Percentiles rank a stretch among this genome's conserved stretches.
Conservation (phyloP, 2,329 filamentous ascomycete genomes). For the Berkeleyomyces basicola region DNA sequence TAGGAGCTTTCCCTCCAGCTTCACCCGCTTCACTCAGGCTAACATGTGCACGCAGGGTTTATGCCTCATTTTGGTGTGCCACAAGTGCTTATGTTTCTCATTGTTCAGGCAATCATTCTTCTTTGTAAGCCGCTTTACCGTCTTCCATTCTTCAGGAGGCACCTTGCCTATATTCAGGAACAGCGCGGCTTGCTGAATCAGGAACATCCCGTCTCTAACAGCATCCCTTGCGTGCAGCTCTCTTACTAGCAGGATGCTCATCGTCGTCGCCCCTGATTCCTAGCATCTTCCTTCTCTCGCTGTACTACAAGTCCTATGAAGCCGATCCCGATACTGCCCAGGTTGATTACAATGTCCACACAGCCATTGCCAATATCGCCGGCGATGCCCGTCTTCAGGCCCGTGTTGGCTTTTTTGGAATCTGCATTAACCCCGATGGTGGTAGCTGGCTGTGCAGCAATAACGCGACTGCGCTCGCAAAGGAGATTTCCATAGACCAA, state of each 20-base stretch:
- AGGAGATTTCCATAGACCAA: slow-evolving; percentile 76
- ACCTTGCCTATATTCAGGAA: not conserved
- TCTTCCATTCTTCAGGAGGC: not conserved
- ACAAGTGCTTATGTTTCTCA: slow-evolving; percentile 93
- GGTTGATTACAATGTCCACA: slow-evolving; percentile 74
- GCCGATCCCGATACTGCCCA: slow-evolving; percentile 71
- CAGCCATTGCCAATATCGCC: slow-evolving; percentile 79
- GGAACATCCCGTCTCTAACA: not conserved
- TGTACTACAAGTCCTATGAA: slow-evolving; percentile 83
- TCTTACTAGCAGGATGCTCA: slow-evolving; percentile 87
- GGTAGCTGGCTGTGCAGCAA: slow-evolving; percentile 91
- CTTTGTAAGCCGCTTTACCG: slow-evolving; percentile 51
- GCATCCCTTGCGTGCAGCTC: slow-evolving; percentile 37
- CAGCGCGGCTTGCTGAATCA: not conserved
- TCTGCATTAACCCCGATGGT: slow-evolving; percentile 83
- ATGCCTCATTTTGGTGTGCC: slow-evolving; percentile 56
- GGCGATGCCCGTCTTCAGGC: slow-evolving; percentile 71
- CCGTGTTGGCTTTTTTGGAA: slow-evolving; percentile 92
- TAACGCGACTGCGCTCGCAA: slow-evolving; percentile 84
- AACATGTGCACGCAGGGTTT: slow-evolving; percentile 29
- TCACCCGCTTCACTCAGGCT: not conserved
- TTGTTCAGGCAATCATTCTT: slow-evolving; percentile 83
- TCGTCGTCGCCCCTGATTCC: slow-evolving; percentile 92
- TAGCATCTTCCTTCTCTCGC: slow-evolving; percentile 90
- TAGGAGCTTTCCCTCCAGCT: not conserved